Percentiles rank a stretch among this genome's conserved stretches.
Conservation (phyloP, 495 filamentous ascomycete species). For the Penicillium arizonense region DNA sequence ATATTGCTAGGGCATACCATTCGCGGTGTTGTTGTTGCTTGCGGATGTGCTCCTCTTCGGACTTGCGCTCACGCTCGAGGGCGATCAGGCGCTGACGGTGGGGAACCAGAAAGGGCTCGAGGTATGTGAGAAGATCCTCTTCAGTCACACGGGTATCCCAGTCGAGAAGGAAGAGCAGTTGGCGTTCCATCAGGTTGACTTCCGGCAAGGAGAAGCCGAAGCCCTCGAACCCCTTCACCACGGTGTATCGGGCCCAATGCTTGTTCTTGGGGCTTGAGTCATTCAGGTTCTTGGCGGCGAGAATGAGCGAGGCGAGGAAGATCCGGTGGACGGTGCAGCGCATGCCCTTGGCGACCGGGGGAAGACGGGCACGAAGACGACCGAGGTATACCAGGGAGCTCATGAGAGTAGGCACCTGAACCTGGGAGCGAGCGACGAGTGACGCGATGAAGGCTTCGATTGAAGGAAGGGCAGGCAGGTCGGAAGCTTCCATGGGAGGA, state of each 20-base stretch:
- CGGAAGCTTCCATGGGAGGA: slow-evolving; percentile 55
- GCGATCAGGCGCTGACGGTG: slow-evolving; percentile 57
- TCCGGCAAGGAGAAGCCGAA: slow-evolving; percentile 94
- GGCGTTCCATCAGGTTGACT: slow-evolving; percentile 98
- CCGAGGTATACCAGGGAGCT: slow-evolving; percentile 89
- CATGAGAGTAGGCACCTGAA: slow-evolving; percentile 97
- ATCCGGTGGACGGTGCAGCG: slow-evolving; percentile 93
- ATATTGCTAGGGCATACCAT: slow-evolving; percentile 19
- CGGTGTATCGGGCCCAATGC: slow-evolving; percentile 94
- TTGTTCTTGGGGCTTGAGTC: slow-evolving; percentile 99
- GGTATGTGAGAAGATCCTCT: slow-evolving; percentile 80
- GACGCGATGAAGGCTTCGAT: slow-evolving; percentile 89
- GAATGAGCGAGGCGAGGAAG: slow-evolving; percentile 76
- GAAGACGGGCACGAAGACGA: slow-evolving; percentile 77
- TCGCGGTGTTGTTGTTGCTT: slow-evolving; percentile 42
- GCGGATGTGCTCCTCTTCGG: slow-evolving; percentile 30
- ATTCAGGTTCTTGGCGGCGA: slow-evolving; percentile 77
- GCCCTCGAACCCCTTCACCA: slow-evolving; percentile 67
- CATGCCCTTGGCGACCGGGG: slow-evolving; percentile 94
- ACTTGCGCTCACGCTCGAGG: slow-evolving; percentile 25
- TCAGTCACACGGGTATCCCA: slow-evolving; percentile 86
- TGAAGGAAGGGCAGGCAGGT: slow-evolving; percentile 62
- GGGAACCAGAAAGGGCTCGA: slow-evolving; percentile 85
- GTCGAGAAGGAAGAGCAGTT: slow-evolving; percentile 88
- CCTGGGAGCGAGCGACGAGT: slow-evolving; percentile 87